A percentile compares a stretch with the other conserved stretches of the same genome.
Conservation (phyloP, 352 stramenopile genomes). For the Globisporangium cederbergense region DNA sequence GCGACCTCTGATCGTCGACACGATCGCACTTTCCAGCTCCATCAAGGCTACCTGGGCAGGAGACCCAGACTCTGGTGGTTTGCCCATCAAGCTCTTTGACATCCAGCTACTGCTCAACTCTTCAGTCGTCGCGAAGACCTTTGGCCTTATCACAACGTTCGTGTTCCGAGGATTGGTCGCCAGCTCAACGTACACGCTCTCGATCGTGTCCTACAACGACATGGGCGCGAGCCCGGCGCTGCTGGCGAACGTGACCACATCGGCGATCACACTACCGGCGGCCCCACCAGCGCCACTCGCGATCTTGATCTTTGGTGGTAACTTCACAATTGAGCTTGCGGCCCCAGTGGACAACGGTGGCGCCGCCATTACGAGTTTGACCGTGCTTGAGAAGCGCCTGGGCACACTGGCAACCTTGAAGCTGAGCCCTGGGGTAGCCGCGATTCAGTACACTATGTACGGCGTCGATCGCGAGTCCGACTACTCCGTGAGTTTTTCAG, state of each 20-base stretch:
- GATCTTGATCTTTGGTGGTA: constrained; percentile 47
- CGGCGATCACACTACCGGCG: constrained; percentile 18
- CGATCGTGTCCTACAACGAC: constrained; percentile 31
- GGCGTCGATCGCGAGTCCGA: constrained; percentile 25
- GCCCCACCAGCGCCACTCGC: constrained; percentile 24
- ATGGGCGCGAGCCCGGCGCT: constrained; percentile 29
- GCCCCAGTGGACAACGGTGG: constrained; percentile 45
- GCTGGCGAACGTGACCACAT: constrained; percentile 23
- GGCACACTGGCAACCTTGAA: constrained; percentile 22
- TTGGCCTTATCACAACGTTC: constrained; percentile 17
- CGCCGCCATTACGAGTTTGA: constrained; percentile 27
- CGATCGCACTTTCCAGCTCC: constrained; percentile 27
- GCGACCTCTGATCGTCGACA: constrained; percentile 15
- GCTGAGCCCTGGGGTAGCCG: background rate
- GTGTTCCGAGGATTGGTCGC: constrained; percentile 40
- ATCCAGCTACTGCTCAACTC: constrained; percentile 25
- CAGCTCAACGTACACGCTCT: constrained; percentile 28
- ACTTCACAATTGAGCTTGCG: constrained; percentile 46
- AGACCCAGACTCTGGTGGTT: constrained; percentile 41
- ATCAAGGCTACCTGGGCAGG: constrained; percentile 35
- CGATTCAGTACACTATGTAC: constrained; percentile 26
- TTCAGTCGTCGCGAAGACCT: constrained; percentile 17
- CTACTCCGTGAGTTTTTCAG: constrained; percentile 38
- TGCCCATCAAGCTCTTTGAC: constrained; percentile 35
- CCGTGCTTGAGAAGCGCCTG: constrained; percentile 35